These are phyloP conservation scores for Astragalus glycyphyllos DNA, from an alignment of 306 rosid species.

Conservation along the genomic window DNA sequence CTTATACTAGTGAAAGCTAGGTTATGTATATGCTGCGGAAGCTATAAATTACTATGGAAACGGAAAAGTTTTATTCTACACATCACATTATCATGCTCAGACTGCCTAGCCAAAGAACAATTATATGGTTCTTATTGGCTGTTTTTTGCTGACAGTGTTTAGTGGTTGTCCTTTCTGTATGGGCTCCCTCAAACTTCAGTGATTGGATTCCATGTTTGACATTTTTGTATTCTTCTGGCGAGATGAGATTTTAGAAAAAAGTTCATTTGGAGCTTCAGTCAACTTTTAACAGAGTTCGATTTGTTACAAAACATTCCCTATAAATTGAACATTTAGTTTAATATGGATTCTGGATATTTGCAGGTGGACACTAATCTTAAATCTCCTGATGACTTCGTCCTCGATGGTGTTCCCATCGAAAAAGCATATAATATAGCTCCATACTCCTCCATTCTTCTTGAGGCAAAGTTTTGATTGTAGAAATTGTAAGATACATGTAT, in stretches of 20 bases:
- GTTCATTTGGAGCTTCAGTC: not conserved
- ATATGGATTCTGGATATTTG: conserved; percentile 39
- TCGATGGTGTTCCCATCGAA: conserved; percentile 64
- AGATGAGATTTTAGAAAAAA: conserved; percentile 29
- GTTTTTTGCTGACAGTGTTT: no score
- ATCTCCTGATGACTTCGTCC: conserved; percentile 79
- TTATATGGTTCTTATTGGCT: no score
- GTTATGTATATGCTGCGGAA: not conserved
- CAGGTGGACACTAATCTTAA: conserved; percentile 83
- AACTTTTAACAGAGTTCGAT: conserved; percentile 18
- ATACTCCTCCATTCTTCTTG: conserved; percentile 80
- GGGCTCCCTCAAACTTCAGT: no score
- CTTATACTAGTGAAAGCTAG: not conserved
- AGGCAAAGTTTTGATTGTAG: conserved; percentile 66
- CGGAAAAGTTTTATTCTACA: no score
- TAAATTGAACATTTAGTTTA: not conserved
- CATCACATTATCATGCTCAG: no score
- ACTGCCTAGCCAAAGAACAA: no score
- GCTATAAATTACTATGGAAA: not conserved
- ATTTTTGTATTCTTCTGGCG: conserved; percentile 5
- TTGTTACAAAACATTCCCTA: not conserved
- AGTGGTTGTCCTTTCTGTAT: no score
- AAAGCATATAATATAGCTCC: conserved; percentile 76
- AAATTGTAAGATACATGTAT: conserved; percentile 34
- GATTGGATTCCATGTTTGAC: conserved; percentile 7